Base-by-base conservation (phyloP, 1,284 basidiomycete genomes). In the Trichosporon sp. region DNA sequence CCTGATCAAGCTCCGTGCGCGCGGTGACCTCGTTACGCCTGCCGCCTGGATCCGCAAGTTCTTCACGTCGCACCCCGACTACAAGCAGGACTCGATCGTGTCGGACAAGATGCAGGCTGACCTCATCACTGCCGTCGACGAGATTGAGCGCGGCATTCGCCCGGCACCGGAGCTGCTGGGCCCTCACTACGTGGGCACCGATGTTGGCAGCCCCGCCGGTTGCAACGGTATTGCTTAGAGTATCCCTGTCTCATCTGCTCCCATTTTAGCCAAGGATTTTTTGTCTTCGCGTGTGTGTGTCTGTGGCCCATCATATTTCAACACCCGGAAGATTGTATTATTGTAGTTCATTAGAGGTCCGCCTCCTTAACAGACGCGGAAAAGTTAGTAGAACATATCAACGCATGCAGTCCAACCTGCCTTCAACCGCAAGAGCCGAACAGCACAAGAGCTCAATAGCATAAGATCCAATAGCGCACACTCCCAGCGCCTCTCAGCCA, bases 41-140 rank as follows among this genome's bases (percentile, higher is more conserved):
- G 97, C 97, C 1, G 90, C 90, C 7, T 99, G 94, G 94, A 95
- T 98, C 70, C 89, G 97, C 35, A 87, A 92, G 65, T 99, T 97
- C 83, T 92, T 99, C 64, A 89, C 90, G 21, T 87, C 89, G 1
- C 97, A 99, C 83, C 93, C 95, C 2, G 88, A 86, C 21, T 99
- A 99, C 86, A 91, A 92, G 83, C 88, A 89, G 68, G 95, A 99
- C 84, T 97, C 94, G 56, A 91, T 92, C 43, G 92, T 99, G 31
- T 91, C 87, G 66, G 89, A 94, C 79, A 90, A 92, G 84, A 94
- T 99, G 81, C 98, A 96, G 80, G 97, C 96, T 81, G 97, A 99
- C 84, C 88, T 99, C 54, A 88, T 98, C 81, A 88, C 90, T 67
- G 92, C 93, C 6, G 85, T 98, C n/a, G 96, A 99, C 81, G 90